Base-by-base conservation (phyloP, 1,284 basidiomycete species). In the Sanghuangporus baumii region DNA sequence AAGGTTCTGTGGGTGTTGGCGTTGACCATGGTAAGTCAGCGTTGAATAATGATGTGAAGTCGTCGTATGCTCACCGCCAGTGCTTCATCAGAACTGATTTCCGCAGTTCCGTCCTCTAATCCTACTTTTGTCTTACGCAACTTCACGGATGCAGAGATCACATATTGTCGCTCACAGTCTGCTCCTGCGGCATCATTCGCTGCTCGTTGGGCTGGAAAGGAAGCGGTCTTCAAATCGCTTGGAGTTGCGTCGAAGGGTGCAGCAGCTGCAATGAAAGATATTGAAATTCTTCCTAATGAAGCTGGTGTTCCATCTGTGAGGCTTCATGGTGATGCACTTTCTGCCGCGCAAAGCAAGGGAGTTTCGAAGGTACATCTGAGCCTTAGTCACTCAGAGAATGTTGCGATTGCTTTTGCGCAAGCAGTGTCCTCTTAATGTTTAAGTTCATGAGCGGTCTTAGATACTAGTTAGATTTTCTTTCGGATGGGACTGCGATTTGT, bases 161-260 rank as follows among this genome's bases (percentile, higher is more conserved):
- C 82, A 14, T 98, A 98, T 81, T 98, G 96, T 78, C 81, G 79
- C 59, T 71, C 84, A n/a, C 94, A 98, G 71, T 88, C 97, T 0
- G 91, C 93, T 65, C 87, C 93, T 18, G 76, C 84, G 1, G 91
- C 96, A 3, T 98, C 96, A 8, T 96, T 97, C 73, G 95, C 96
- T 43, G 96, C 93, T 58, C 91, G 96, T 67, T 99, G 97, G 95
- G 93, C 88, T 55, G 96, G 94, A 56, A 99, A 98, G 76, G 97
- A 99, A 75, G 96, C 96, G 11, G 91, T 96, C 59, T 98, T 99
- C 88, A 99, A 99, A 79, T 92, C 94, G n/a, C 84, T 99, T 14
- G 91, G 93, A 38, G 89, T 96, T 47, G 79, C 87, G 20, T 95
- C 93, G 5, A 92, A 95, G 76, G 97, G 97, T 48, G 94, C 95